Base-by-base conservation (phyloP, 2,329 filamentous ascomycete species). In the Acephala macrosclerotiorum region DNA sequence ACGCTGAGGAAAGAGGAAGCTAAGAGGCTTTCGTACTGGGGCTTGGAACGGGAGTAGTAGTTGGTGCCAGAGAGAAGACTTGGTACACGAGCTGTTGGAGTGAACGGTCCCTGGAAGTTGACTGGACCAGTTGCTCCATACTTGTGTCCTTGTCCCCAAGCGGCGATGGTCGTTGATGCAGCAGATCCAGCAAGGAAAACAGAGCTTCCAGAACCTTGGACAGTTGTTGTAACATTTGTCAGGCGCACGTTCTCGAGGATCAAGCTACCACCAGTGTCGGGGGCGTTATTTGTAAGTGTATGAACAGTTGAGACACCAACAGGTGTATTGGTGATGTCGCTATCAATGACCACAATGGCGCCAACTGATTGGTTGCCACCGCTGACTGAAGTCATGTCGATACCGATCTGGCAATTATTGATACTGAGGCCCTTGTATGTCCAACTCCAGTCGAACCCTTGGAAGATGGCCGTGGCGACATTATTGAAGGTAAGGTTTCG, bases 171-270 rank as follows among this genome's bases (percentile, higher is more conserved):
- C 58, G 84, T 82, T 72, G 89, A 89, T 64, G 92, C 92, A 0
- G 88, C 84, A 85, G 91, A 97, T 66, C 55, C 88, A 1, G 80
- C 78, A 66, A 97, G 84, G 67, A 87, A 84, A 59, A 84, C 82
- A 72, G 90, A 89, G 65, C 92, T 92, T 0, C 82, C 79, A 33
- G 97, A 84, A 68, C 84, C 83, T 71, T 84, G 76, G 63, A 97
- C 85, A 33, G 91, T 92, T 20, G 85, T 83, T 5, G 84, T 81
- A 58, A 91, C 87, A 60, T 83, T 83, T 71, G 79, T 81, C 79
- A 97, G 92, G 79, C 96, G 92, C 38, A 96, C 91, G 72, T 97
- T 97, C 80, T 97, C 91, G 4, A 97, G 77, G 70, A 97, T 84
- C 58, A 97, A 84, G 11, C 91, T 92, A 67, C 91, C 92, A 74